phyloP scores from a whole-genome alignment of 768 basidiomycete species.

The Phallus indusiatus region DNA sequence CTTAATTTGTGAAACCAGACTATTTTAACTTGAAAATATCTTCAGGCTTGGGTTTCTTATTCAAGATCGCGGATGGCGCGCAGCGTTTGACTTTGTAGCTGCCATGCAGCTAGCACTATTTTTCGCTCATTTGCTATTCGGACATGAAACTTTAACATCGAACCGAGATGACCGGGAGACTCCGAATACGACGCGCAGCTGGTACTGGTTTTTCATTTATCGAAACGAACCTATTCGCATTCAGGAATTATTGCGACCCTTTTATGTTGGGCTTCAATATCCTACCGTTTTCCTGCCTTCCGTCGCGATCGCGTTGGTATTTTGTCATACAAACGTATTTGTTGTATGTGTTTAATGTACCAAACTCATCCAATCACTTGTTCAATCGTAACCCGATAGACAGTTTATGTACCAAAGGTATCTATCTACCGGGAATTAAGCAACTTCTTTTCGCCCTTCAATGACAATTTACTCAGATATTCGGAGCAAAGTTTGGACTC shows the following conservation, averaged over 20 bases:
- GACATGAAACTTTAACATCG: conserved; percentile 8
- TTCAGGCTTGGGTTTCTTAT: conserved; percentile 7
- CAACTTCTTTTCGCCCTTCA: not conserved
- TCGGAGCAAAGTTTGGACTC: conserved; percentile 14
- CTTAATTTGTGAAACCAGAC: not conserved
- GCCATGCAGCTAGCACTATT: conserved; percentile 4
- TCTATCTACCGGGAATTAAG: not conserved
- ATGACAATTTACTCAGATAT: conserved; percentile 3
- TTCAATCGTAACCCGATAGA: not conserved
- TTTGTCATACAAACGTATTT: not conserved
- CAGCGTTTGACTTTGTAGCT: conserved; percentile 3
- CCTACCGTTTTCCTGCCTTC: not conserved
- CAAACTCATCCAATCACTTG: not conserved
- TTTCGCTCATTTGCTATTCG: conserved; percentile 9
- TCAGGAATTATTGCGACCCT: not conserved
- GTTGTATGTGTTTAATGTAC: not conserved
- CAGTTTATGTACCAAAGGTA: not conserved
- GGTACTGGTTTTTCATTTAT: not conserved
- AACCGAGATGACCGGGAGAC: not conserved
- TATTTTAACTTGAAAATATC: too few relatives aligned
- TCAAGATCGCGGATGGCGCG: conserved; percentile 9
- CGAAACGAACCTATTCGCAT: not conserved
- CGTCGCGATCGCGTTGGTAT: not conserved
- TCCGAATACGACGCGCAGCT: not conserved
- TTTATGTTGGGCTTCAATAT: not conserved